A percentile compares a stretch with the other conserved stretches of the same genome.
Evolutionary conservation across 108 stramenopile genomes (phyloP).

Genomic region (Mediolabrus comicus): DNA sequence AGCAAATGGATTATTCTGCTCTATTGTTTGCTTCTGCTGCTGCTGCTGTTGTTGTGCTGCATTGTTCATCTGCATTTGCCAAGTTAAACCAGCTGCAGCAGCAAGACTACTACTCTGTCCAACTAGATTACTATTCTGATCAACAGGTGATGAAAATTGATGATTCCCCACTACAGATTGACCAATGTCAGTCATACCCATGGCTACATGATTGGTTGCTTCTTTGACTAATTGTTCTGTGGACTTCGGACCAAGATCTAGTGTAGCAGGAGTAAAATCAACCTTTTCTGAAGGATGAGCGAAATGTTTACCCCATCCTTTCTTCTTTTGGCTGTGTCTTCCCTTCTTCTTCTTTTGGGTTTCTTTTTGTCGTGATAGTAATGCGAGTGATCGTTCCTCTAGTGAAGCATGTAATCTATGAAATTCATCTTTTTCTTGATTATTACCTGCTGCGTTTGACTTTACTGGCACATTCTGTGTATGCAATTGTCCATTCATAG

Average conservation of each 20-base stretch:
- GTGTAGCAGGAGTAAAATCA: constrained; percentile 24
- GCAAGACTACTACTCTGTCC: constrained; percentile 41
- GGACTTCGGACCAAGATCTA: constrained; percentile 35
- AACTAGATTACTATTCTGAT: background rate
- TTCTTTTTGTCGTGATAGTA: constrained; percentile 37
- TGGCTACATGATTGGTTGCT: constrained; percentile 34
- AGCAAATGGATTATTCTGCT: constrained; percentile 39
- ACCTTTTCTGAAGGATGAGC: constrained; percentile 5
- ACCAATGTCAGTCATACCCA: constrained; percentile 36
- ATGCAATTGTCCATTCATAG: background rate
- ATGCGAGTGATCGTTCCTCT: constrained; percentile 36
- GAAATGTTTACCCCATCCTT: constrained; percentile 22
- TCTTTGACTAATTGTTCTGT: constrained; percentile 45
- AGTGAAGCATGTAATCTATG: constrained; percentile 31
- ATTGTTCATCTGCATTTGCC: constrained; percentile 9
- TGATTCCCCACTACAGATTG: constrained; percentile 2
- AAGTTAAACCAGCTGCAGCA: constrained; percentile 25
- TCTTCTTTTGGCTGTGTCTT: constrained; percentile 19
- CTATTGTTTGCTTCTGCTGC: background rate
- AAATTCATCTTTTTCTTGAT: constrained; percentile 39
- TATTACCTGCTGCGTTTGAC: background rate
- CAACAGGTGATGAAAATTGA: background rate
- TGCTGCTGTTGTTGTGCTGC: constrained; percentile 1
- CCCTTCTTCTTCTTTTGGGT: constrained; percentile 12
- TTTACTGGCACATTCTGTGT: background rate